phyloP scores from a whole-genome alignment of 2,329 filamentous ascomycete species.

The Lasiodiplodia theobromae region DNA sequence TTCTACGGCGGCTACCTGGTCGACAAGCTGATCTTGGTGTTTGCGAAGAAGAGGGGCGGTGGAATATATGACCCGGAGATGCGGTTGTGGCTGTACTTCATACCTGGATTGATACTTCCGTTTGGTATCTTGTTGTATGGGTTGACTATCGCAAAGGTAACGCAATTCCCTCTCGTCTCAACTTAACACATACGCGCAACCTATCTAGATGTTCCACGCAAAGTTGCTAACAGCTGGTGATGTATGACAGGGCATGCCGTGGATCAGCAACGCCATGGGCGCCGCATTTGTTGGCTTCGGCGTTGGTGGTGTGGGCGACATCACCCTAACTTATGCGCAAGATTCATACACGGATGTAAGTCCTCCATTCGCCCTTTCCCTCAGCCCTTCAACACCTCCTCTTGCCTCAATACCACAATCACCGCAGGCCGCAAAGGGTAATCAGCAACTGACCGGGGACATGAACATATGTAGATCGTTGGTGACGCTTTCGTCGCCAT shows the following conservation, averaged over 20 bases:
- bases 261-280: slow-evolving; percentile 45
- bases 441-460: background rate
- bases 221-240: slow-evolving; percentile 18
- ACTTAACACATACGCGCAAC: too few species aligned
- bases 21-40: slow-evolving; percentile 11
- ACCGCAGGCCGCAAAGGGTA: too few species aligned
- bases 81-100: slow-evolving; percentile 50
- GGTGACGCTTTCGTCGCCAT: slow-evolving; percentile 56
- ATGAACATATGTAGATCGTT: slow-evolving; percentile 49
- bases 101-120: slow-evolving; percentile 43
- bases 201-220: slow-evolving; percentile 24
- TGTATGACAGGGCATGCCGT: slow-evolving; percentile 36
- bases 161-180: slow-evolving; percentile 29
- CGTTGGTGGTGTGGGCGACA: slow-evolving; percentile 40
- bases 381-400: background rate
- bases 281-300: slow-evolving; percentile 50
- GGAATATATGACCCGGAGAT: slow-evolving; percentile 55
- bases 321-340: slow-evolving; percentile 50
- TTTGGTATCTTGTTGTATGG: slow-evolving; percentile 51
- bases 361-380: background rate
- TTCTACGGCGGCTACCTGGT: slow-evolving; percentile 3
- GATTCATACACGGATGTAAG: slow-evolving; percentile 48
- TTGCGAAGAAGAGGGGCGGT: slow-evolving; percentile 45
- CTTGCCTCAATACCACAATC: too few species aligned
- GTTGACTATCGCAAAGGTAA: slow-evolving; percentile 35